Evolutionary conservation across 257 asterid genomes (phyloP).

Genomic region (Ballota nigra): DNA sequence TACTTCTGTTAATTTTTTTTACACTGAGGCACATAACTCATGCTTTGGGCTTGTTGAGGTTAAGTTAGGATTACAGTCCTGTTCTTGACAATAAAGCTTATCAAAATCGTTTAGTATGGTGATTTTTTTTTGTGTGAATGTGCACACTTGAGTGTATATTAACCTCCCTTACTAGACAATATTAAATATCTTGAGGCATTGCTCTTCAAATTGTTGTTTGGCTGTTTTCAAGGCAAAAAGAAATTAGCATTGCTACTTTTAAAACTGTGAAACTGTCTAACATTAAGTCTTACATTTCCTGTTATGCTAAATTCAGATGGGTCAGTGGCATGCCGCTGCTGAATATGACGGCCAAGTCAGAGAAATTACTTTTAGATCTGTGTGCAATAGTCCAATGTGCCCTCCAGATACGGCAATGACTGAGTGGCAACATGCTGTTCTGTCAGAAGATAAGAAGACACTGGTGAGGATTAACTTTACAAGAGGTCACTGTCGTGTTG

Average conservation of each 20-base stretch:
- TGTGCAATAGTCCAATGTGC: conserved; percentile 99
- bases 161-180: not conserved
- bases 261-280: conserved; percentile 1
- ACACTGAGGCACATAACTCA: not conserved
- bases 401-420: conserved; percentile 99
- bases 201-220: not conserved
- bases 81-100: not conserved
- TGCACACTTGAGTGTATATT: not conserved
- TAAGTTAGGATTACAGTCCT: not conserved
- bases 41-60: not conserved
- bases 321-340: conserved; percentile 92
- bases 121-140: not conserved
- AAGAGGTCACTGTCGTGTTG: not conserved
- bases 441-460: conserved; percentile 61
- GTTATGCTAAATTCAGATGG: conserved; percentile 56
- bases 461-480: conserved; percentile 49
- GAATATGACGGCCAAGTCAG: conserved; percentile 96
- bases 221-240: not conserved
- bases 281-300: conserved; percentile 7
- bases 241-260: not conserved
- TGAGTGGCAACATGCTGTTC: conserved; percentile 83
- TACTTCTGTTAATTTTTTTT: conserved; percentile 3
- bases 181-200: not conserved
- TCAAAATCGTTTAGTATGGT: not conserved
- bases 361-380: conserved; percentile 81